Evolutionary conservation across 306 rosid species (phyloP).

Genomic region (Luffa aegyptiaca): DNA sequence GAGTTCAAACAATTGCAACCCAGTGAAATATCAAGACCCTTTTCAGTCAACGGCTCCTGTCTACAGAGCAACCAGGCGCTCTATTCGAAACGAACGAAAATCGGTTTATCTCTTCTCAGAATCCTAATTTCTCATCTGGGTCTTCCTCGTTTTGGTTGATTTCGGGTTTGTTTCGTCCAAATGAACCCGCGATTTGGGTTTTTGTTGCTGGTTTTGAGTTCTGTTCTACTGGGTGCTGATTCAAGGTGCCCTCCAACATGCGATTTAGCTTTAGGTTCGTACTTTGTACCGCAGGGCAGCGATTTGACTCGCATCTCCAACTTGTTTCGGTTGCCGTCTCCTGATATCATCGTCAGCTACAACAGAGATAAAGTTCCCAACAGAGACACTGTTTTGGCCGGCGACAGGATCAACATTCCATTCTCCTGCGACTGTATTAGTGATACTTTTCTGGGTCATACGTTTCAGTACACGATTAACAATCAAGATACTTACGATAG

Average conservation of each 20-base stretch:
- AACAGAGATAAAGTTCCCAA: slow-evolving; percentile 17
- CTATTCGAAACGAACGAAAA: background rate
- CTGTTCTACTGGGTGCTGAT: slow-evolving; percentile 20
- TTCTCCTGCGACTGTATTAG: slow-evolving; percentile 43
- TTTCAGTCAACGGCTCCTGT: slow-evolving; percentile 1
- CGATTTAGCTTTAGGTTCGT: slow-evolving; percentile 58
- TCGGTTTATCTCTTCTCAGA: background rate
- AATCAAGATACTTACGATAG: slow-evolving; percentile 25
- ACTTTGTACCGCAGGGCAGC: background rate
- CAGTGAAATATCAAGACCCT: background rate
- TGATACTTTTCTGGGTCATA: slow-evolving; percentile 46
- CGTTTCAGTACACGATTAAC: slow-evolving; percentile 28
- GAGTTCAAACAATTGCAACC: background rate
- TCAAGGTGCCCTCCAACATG: slow-evolving; percentile 45
- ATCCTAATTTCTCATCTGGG: slow-evolving; percentile 5
- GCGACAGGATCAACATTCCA: slow-evolving; percentile 26
- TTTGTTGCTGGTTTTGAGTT: slow-evolving; percentile 17
- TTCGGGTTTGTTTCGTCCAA: slow-evolving; percentile 1
- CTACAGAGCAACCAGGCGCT: background rate
- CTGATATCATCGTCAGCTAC: slow-evolving; percentile 14
- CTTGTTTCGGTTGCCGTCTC: background rate
- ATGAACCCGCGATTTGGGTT: slow-evolving; percentile 32
- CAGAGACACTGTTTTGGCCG: background rate
- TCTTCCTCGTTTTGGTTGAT: background rate
- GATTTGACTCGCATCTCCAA: background rate